A percentile compares a stretch with the other conserved stretches of the same genome.
Evolutionary conservation across 2,329 filamentous ascomycete genomes (phyloP).

Genomic region (Pseudogymnoascus sp.): DNA sequence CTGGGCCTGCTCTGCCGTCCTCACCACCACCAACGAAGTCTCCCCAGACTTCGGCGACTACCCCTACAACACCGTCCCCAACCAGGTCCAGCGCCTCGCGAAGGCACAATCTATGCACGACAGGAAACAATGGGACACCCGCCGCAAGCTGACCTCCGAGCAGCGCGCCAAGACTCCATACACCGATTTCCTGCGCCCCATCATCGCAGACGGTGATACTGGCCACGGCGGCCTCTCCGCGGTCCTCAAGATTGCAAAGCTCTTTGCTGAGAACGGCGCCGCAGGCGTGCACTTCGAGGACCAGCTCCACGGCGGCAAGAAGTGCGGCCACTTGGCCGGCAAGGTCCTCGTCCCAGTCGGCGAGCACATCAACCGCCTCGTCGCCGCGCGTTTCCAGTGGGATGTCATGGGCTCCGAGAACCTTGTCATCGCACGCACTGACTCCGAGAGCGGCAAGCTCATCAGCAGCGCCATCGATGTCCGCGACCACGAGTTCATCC

Average conservation of each 20-base stretch:
- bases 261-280: constrained; percentile 95
- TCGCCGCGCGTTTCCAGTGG: constrained; percentile 93
- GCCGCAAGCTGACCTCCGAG: constrained; percentile 68
- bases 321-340: constrained; percentile 92
- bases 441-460: constrained; percentile 88
- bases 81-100: constrained; percentile 91
- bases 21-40: constrained; percentile 94
- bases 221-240: constrained; percentile 89
- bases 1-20: constrained; percentile 91
- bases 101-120: constrained; percentile 98
- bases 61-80: constrained; percentile 97
- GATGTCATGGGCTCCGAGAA: constrained; percentile 97
- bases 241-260: constrained; percentile 91
- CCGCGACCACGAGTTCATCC: constrained; percentile 94
- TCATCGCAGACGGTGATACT: constrained; percentile 93
- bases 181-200: constrained; percentile 85
- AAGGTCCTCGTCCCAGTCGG: constrained; percentile 91
- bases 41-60: constrained; percentile 98
- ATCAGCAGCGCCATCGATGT: constrained; percentile 87
- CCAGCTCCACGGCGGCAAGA: constrained; percentile 95
- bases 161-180: constrained; percentile 73
- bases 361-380: constrained; percentile 93
- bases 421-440: constrained; percentile 86
- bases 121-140: constrained; percentile 83
- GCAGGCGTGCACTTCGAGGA: constrained; percentile 97